Conservation (phyloP, 2,329 filamentous ascomycete species). For the Trichoderma guizhouense region DNA sequence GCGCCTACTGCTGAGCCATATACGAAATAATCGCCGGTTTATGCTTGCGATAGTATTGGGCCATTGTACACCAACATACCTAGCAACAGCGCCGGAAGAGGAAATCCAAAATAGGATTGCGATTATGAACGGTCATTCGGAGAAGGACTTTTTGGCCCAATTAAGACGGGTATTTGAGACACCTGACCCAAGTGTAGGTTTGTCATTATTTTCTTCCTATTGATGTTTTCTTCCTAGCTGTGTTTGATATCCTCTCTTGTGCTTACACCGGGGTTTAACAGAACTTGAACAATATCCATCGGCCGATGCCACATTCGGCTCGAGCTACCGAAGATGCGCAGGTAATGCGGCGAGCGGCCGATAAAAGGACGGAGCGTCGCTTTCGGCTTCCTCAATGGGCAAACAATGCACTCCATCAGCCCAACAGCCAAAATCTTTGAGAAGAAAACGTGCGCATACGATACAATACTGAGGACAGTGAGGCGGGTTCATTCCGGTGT, state of each 20-base stretch:
- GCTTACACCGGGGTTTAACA: conserved; percentile 18
- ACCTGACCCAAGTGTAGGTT: conserved; percentile 35
- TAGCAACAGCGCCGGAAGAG: conserved; percentile 28
- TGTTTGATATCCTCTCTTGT: background rate
- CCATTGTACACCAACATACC: conserved; percentile 25
- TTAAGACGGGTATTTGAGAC: conserved; percentile 22
- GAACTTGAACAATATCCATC: conserved; percentile 34
- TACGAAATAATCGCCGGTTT: conserved; percentile 31
- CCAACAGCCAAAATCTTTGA: background rate
- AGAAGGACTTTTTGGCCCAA: conserved; percentile 27
- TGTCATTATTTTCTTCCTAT: background rate
- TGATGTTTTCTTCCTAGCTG: background rate
- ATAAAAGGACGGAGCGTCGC: conserved; percentile 25
- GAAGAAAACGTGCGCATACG: background rate
- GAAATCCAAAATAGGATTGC: conserved; percentile 29
- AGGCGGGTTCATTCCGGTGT: background rate
- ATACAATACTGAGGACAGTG: background rate
- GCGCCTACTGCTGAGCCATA: conserved; percentile 28
- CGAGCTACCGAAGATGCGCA: conserved; percentile 29
- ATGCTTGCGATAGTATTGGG: conserved; percentile 30
- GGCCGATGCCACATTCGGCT: conserved; percentile 20
- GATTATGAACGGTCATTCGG: conserved; percentile 26
- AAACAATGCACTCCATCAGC: conserved; percentile 21
- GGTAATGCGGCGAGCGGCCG: conserved; percentile 34
- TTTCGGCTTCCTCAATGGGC: conserved; percentile 33